These are phyloP conservation scores for Elsinoe australis DNA, from an alignment of 2,329 filamentous ascomycete species.

Conservation along the genomic window DNA sequence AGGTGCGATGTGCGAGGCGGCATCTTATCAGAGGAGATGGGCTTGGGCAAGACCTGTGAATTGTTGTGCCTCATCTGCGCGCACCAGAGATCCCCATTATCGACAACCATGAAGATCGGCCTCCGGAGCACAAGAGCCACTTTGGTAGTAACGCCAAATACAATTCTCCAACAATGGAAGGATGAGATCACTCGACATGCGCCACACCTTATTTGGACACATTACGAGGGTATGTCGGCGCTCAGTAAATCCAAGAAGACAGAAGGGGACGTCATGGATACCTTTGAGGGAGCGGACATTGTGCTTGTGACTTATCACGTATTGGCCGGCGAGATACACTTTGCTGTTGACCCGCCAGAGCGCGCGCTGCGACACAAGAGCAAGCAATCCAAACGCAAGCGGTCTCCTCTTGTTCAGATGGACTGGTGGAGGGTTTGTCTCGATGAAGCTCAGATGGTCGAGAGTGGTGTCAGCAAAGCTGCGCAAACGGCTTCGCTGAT, in stretches of 20 bases:
- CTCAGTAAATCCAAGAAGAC: conserved; percentile 27
- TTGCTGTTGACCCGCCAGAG: conserved; percentile 60
- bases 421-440: conserved; percentile 78
- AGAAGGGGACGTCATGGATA: conserved; percentile 37
- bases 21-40: conserved; percentile 75
- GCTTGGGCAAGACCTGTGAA: conserved; percentile 72
- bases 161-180: conserved; percentile 57
- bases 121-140: conserved; percentile 45
- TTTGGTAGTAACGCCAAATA: conserved; percentile 54
- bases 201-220: conserved; percentile 47
- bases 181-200: conserved; percentile 52
- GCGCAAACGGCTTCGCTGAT: conserved; percentile 72
- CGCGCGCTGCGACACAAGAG: conserved; percentile 51
- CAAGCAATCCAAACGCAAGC: conserved; percentile 57
- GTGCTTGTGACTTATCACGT: conserved; percentile 60
- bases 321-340: conserved; percentile 73
- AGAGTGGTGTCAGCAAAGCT: conserved; percentile 76
- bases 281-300: conserved; percentile 46
- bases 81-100: conserved; percentile 43
- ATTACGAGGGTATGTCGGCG: conserved; percentile 47
- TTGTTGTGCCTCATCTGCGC: conserved; percentile 62
- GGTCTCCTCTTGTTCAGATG: conserved; percentile 71
- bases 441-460: conserved; percentile 83
- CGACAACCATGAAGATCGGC: neutral
- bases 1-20: conserved; percentile 49